phyloP scores from a whole-genome alignment of 139 green algal genomes.

The Closterium sp. region DNA sequence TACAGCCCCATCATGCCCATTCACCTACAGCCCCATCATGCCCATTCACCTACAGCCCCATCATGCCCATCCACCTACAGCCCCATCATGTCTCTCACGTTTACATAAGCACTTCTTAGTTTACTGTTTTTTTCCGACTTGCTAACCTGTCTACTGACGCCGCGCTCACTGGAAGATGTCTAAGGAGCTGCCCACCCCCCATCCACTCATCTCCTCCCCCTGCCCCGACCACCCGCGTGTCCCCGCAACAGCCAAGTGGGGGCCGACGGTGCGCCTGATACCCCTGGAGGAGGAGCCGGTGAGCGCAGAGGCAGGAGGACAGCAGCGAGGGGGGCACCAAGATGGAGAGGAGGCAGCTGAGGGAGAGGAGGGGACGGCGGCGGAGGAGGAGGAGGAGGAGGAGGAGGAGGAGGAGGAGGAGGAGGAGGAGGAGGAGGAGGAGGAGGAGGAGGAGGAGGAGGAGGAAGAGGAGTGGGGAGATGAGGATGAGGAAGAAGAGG shows the following conservation, averaged over 20 bases:
- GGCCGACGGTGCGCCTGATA: neutral
- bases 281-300: neutral
- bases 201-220: neutral
- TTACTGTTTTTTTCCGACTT: too few relatives aligned
- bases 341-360: neutral
- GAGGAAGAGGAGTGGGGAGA: neutral
- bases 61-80: too few relatives aligned
- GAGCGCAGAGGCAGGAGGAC: neutral
- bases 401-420: neutral
- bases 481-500: conserved; percentile 1
- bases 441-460: conserved; percentile 16
- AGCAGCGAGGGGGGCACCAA: neutral
- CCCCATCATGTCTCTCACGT: too few relatives aligned
- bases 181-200: neutral
- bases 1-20: too few relatives aligned
- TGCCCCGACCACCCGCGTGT: too few relatives aligned
- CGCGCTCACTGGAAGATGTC: too few relatives aligned
- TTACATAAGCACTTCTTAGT: too few relatives aligned
- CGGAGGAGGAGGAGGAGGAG: conserved; percentile 26
- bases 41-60: too few relatives aligned
- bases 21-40: too few relatives aligned
- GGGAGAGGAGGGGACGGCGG: neutral
- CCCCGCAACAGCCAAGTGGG: neutral
- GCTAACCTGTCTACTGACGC: too few relatives aligned
- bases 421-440: neutral